Base-by-base conservation (phyloP, 78 protist species). In the Paratrimastix pyriformis region DNA sequence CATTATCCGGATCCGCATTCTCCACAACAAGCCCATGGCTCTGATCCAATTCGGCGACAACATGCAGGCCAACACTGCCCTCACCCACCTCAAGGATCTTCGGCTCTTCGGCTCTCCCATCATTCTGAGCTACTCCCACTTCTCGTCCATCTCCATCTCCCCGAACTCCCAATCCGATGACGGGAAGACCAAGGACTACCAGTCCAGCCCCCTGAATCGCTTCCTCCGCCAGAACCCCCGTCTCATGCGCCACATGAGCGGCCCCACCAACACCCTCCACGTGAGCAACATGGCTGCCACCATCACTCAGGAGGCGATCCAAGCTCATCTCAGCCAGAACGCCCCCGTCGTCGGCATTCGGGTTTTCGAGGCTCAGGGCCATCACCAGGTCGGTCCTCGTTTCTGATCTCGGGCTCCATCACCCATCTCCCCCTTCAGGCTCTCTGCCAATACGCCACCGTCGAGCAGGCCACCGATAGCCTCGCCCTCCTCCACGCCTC, bases 21-120 rank as follows among this genome's bases (percentile, higher is more conserved):
- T 71, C 45, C 58, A 50, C 52, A 71, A 29, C 18, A 71, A 71
- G 75, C 44, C 55, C 43, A 5, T 9, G 26, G 75, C 75, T 9
- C 35, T 71, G 59, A 46, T 71, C 35, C 75, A 71, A 42, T 38
- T 44, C 52, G 75, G 48, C 58, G 75, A 71, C 32, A 21, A 21
- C 26, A 4, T n/a, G 32, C 59, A 71, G 21, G 62, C 75, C 24
- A 71, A 6, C 30, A 8, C 5, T 8, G 75, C 75, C 32, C 18
- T 71, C 45, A 43, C 52, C 24, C 9, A 37, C 21, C 75, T 71
- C 39, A 40, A 46, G 59, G 13, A 43, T 7, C n/a, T 71, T 8
- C 3, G 40, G 9, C 3, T 46, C 42, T 71, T 44, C 37, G 58
- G 58, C 15, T 42, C 68, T 21, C 26, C 62, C 30, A 24, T 46